Evolutionary conservation across 2,329 filamentous ascomycete species (phyloP).

Genomic region (Xylariomycetidae sp.): DNA sequence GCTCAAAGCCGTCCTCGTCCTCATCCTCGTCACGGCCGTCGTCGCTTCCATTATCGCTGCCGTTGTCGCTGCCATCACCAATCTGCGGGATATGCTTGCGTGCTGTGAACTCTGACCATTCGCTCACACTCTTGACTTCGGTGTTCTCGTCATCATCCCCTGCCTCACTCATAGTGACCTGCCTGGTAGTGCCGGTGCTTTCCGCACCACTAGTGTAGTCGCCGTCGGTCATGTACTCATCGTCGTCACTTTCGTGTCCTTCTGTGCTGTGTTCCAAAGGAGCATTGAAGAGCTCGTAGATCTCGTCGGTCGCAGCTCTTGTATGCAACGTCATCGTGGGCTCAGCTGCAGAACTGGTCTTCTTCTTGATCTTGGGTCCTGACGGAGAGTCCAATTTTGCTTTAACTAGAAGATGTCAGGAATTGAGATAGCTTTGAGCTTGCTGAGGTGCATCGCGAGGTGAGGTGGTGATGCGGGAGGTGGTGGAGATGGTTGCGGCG

Average conservation of each 20-base stretch:
- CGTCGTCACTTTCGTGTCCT: slow-evolving; percentile 43
- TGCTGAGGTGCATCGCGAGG: too few relatives aligned
- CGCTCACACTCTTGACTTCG: slow-evolving; percentile 63
- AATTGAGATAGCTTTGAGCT: too few relatives aligned
- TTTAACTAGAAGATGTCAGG: too few relatives aligned
- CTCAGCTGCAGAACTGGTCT: slow-evolving; percentile 57
- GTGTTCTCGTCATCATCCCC: slow-evolving; percentile 43
- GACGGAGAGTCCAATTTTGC: slow-evolving; percentile 88
- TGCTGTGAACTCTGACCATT: slow-evolving; percentile 85
- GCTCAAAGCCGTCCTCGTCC: slow-evolving; percentile 26
- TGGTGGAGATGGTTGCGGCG: too few relatives aligned
- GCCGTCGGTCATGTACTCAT: slow-evolving; percentile 66
- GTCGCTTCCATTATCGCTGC: slow-evolving; percentile 25
- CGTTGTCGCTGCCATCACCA: too few relatives aligned
- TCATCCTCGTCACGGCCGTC: slow-evolving; percentile 30
- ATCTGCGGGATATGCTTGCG: slow-evolving; percentile 62
- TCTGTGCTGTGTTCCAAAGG: slow-evolving; percentile 51
- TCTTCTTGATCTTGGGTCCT: slow-evolving; percentile 77
- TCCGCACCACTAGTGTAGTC: slow-evolving; percentile 84
- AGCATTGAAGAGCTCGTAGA: slow-evolving; percentile 95
- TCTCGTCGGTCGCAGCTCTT: slow-evolving; percentile 90
- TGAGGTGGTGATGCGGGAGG: too few relatives aligned
- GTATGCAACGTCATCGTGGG: slow-evolving; percentile 99
- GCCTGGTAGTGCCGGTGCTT: slow-evolving; percentile 73
- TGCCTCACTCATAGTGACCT: slow-evolving; percentile 47